Evolutionary conservation across 177 flowering plant genomes (phyloP).

Genomic region (Vitis hybrid): DNA sequence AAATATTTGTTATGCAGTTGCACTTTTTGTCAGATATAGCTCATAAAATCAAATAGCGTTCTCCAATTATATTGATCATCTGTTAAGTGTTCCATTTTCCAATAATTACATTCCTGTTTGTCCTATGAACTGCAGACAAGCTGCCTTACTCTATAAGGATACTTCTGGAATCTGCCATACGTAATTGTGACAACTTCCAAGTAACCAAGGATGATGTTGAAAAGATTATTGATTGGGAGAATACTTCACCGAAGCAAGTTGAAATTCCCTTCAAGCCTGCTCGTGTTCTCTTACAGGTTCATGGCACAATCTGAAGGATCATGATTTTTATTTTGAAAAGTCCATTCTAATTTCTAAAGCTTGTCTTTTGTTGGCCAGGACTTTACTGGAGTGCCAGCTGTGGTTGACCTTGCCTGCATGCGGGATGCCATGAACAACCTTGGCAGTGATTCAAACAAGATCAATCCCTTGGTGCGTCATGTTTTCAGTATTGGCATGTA

Average conservation of each 20-base stretch:
- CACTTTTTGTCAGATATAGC: no score
- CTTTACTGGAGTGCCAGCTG: constrained; percentile 86
- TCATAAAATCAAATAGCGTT: no score
- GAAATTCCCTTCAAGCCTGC: constrained; percentile 88
- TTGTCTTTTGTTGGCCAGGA: constrained; percentile 40
- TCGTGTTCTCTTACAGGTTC: constrained; percentile 77
- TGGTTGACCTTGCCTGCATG: constrained; percentile 86
- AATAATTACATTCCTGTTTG: no score
- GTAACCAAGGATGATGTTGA: constrained; percentile 76
- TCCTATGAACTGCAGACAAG: constrained; percentile 38
- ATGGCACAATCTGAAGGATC: not conserved
- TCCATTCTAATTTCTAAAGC: not conserved
- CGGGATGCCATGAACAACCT: constrained; percentile 76
- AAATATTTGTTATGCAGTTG: no score
- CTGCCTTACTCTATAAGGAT: constrained; percentile 75
- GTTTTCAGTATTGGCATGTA: not conserved
- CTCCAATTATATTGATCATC: no score
- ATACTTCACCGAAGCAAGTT: constrained; percentile 66
- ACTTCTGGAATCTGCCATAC: constrained; percentile 73
- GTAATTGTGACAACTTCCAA: constrained; percentile 79
- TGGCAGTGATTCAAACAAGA: constrained; percentile 66
- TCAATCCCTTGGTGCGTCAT: constrained; percentile 71
- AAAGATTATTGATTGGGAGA: constrained; percentile 83
- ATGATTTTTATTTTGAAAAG: not conserved
- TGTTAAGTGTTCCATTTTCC: no score